Evolutionary conservation across 371 early-diverging fungal genomes (phyloP), one percentile per base, ranked within the genome.

Genomic region (Lichtheimia hyalospora): DNA sequence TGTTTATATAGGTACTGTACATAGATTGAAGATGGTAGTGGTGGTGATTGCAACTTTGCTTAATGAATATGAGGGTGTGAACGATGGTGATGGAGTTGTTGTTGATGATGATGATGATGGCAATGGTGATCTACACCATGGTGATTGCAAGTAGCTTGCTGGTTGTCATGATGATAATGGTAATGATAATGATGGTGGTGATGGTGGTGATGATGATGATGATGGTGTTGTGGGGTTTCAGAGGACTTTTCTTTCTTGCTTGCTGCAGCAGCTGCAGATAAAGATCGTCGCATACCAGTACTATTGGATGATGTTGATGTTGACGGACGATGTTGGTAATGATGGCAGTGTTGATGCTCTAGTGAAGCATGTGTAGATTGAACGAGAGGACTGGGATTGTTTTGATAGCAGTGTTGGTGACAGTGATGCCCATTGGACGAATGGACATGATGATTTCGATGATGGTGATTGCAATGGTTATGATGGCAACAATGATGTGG

Each of bases 41-140:
- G 16, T 5, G n/a, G 10, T 46, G 46, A 14, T n/a, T n/a, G 3
- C 2, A 21, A 16, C 21, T n/a, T 16, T 18, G 46, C 34, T 34
- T 34, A 34, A 46, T 46, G 46, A 14, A 18, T 18, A 46, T 46
- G 46, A 16, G n/a, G 46, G 5, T 46, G 46, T 18, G n/a, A 21
- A 21, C 21, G 46, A 46, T 46, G 46, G 46, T 46, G 21, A 46
- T 46, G 46, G 46, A 18, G 46, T n/a, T n/a, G n/a, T n/a, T n/a
- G n/a, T 10, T 44, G 44, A 21, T 16, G 46, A 46, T 46, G 46
- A 8, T 46, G 46, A 13, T 46, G 46, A 1, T 46, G 46, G 46
- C 46, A 46, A 2, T 46, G 46, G 46, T 46, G 46, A 46, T 34
- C 34, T 34, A 34, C 34, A 34, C 34, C 34, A 34, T 34, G 28